These are phyloP conservation scores for Alternaria sp. DNA, from an alignment of 2,329 filamentous ascomycete genomes.

Conservation along the genomic window DNA sequence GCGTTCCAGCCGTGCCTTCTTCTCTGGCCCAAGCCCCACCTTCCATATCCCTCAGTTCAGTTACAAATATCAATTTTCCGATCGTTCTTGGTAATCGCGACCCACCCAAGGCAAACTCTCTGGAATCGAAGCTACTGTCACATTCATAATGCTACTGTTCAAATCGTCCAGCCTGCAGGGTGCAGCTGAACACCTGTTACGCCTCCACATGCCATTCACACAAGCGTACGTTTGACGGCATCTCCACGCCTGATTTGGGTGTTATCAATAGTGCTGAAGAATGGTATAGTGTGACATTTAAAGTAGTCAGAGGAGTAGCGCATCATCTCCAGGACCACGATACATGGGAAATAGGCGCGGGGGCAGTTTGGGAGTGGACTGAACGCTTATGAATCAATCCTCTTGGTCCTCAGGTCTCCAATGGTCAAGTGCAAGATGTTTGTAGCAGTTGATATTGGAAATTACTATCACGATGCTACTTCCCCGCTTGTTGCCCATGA, in stretches of 20 bases:
- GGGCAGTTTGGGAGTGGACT: conserved; percentile 54
- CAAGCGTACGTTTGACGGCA: no score
- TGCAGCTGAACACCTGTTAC: conserved; percentile 20
- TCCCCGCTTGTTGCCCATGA: conserved; percentile 1
- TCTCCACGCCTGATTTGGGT: no score
- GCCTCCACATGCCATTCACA: conserved; percentile 6
- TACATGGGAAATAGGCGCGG: conserved; percentile 56
- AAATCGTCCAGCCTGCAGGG: conserved; percentile 3
- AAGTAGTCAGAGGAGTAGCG: conserved; percentile 53
- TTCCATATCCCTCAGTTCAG: not conserved
- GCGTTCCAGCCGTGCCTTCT: not conserved
- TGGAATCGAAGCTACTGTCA: not conserved
- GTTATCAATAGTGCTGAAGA: no score
- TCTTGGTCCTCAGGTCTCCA: not conserved
- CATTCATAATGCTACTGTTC: not conserved
- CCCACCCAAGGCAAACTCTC: not conserved
- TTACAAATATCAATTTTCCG: not conserved
- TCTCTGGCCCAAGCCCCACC: not conserved
- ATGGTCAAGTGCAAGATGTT: not conserved
- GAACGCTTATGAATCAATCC: conserved; percentile 7
- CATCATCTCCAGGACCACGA: conserved; percentile 63
- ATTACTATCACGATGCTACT: conserved; percentile 25
- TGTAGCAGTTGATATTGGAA: conserved; percentile 14
- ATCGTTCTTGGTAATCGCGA: not conserved
- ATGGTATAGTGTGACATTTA: conserved; percentile 49